Base-by-base conservation (phyloP, 2,329 filamentous ascomycete species). In the Neonectria hederae region DNA sequence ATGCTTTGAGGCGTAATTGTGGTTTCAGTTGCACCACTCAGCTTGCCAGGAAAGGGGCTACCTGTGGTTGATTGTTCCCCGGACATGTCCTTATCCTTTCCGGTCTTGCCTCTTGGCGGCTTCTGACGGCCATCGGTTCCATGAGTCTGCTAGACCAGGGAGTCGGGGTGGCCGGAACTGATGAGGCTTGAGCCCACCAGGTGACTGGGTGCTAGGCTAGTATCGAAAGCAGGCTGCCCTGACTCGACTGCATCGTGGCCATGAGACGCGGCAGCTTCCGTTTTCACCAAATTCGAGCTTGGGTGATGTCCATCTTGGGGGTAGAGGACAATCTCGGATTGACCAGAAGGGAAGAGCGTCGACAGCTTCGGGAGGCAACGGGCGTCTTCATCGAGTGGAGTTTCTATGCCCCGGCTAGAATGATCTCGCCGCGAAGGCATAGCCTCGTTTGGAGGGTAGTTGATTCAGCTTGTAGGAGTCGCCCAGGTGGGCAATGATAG, bases 351-450 rank as follows among this genome's bases (percentile, higher is more conserved):
- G 11, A 70, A 70, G 24, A 66, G 56, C 24, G 59, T 68, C 4
- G 71, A 68, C 5, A 67, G 62, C 13, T 57, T 70, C 35, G 71
- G 66, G 45, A 72, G 69, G 19, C 65, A 72, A 28, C 62, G 60
- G 4, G 51, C 42, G 11, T 46, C 58, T 35, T 67, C 51, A 19
- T 66, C 59, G 19, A 62, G 49, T 21, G 69, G 26, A 45, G 57
- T 66, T 73, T 67, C 73, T 65, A 72, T 72, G 21, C 38, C 56
- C 32, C 56, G 24, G 21, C 17, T 38, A 3, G 26, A 35, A 38
- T 22, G 17, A 43, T 43, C n/a, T n/a, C 46, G 55, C 14, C 11
- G 46, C 17, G n/a, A 30, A 26, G 32, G 5, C 13, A 38, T 49
- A 22, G 19, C 43, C 13, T 57, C n/a, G 43, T 57, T 17, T 7